Conservation (phyloP, 116 monocot species). For the Posidonia oceanica region DNA sequence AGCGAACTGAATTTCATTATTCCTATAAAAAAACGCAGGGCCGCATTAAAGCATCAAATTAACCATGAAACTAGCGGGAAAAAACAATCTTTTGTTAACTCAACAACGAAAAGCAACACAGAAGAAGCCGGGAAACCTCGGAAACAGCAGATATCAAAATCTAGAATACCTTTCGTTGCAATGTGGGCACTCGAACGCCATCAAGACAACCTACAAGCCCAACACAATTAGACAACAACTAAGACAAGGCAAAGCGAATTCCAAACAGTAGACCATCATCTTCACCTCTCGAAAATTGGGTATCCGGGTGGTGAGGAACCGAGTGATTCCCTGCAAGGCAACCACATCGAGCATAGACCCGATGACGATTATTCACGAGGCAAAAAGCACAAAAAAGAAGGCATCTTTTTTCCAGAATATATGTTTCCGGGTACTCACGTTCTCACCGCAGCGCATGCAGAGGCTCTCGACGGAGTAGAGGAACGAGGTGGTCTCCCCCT, state of each 20-base stretch:
- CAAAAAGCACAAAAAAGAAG: background rate
- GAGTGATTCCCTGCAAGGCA: constrained; percentile 62
- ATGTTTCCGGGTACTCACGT: constrained; percentile 25
- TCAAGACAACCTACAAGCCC: constrained; percentile 53
- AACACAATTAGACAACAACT: constrained; percentile 4
- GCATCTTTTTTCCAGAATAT: background rate
- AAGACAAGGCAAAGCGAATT: constrained; percentile 1
- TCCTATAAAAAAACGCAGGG: constrained; percentile 26
- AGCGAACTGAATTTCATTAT: constrained; percentile 96
- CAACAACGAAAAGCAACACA: no score
- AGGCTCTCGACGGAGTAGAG: constrained; percentile 88
- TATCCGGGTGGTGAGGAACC: constrained; percentile 80
- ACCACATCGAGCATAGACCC: background rate
- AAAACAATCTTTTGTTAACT: no score
- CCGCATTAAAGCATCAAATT: background rate
- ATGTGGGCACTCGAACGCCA: constrained; percentile 96
- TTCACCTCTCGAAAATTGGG: constrained; percentile 89
- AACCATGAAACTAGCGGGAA: background rate
- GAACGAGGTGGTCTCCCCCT: constrained; percentile 51
- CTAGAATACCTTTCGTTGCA: constrained; percentile 72
- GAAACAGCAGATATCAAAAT: background rate
- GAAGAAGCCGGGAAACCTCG: background rate
- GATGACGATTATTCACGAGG: background rate
- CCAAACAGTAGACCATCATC: background rate
- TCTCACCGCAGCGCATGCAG: constrained; percentile 95